Base-by-base conservation (phyloP, 345 rosid genomes). In the Brassica rapa region DNA sequence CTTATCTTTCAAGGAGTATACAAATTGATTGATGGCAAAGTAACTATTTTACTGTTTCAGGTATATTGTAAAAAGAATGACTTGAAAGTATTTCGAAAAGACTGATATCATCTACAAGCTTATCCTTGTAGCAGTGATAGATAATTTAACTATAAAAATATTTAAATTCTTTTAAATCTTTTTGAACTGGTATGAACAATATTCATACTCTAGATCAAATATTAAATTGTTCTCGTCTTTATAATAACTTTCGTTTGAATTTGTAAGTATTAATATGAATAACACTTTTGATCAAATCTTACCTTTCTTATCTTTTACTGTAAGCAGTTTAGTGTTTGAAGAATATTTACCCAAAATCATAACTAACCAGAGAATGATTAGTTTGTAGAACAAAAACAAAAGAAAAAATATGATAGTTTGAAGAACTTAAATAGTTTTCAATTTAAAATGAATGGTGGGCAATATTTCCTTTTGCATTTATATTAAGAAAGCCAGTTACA, bases 1-100 rank as follows among this genome's bases (percentile, higher is more conserved):
- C 76, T 70, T 80, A 80, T 80, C 76, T 80, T 70, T 56, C 72
- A 80, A 80, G 39, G 59, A 55, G 55, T 39, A 74, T 35, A 69
- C 11, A 56, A 80, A 62, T 43, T 74, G 79, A 74, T 74, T 74
- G 68, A 62, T 80, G 41, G 79, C 53, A 62, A 74, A 62, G 72
- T 74, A 80, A 62, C 23, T 74, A 70, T 80, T 65, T 69, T 16
- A 32, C 61, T 74, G 75, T 80, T 69, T 25, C 53, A 70, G 60
- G 37, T 73, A 7, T 73, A 39, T 6, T 66, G 60, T 46, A 21
- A 53, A 51, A 53, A 53, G 23, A 53, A 15, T 15, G 7, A 5
- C 6, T 53, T 53, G n/a, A 51, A n/a, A 53, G 23, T 15, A 53
- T 16, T 53, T 53, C 24, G 59, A 53, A 15, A 49, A 46, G 67